Base-by-base conservation (phyloP, 1,284 basidiomycete genomes). In the Ceratobasidium sp. region DNA sequence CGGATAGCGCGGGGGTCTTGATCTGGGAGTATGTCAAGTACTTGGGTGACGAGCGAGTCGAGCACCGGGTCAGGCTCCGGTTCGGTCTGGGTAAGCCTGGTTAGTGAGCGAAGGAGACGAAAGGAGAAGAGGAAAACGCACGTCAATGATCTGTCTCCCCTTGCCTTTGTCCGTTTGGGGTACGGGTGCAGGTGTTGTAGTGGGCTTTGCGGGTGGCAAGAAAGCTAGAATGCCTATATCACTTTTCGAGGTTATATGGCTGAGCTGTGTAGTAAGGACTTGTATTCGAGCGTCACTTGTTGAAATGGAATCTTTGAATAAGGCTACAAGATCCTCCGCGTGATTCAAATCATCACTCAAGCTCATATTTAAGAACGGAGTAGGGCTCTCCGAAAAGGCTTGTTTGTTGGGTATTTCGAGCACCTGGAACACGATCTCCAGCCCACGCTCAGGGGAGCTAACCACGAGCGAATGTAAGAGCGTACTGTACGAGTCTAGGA, bases 11-110 rank as follows among this genome's bases (percentile, higher is more conserved):
- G 4, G 11, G 76, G 60, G 1, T 76, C 66, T 56, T 78, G 76
- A 56, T 78, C 75, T 5, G 79, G 80, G 69, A 81, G 74, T 33
- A 81, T 75, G 45, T 80, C 80, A 44, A 78, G 74, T 33, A 81
- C 77, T 64, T 79, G 74, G 1, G 77, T 73, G 65, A 81, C 62
- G 53, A 77, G 74, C 36, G 76, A 63, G 1, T 59, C 65, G 41
- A 78, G 36, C 17, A 50, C 73, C 41, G 41, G 47, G 36, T 65
- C 72, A 36, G 44, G 54, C 8, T 33, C 27, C 19, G 69, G 57
- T 19, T 48, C 67, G 54, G 73, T 57, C 63, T 62, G 33, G 31
- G 22, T 47, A 31, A n/a, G 17, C 22, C 15, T 19, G 50, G 29
- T 31, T 2, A 33, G 44, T 27, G 47, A 60, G 57, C 24, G 27